These are phyloP conservation scores for Grosmannia huntii DNA, from an alignment of 2,329 filamentous ascomycete species.

Conservation along the genomic window DNA sequence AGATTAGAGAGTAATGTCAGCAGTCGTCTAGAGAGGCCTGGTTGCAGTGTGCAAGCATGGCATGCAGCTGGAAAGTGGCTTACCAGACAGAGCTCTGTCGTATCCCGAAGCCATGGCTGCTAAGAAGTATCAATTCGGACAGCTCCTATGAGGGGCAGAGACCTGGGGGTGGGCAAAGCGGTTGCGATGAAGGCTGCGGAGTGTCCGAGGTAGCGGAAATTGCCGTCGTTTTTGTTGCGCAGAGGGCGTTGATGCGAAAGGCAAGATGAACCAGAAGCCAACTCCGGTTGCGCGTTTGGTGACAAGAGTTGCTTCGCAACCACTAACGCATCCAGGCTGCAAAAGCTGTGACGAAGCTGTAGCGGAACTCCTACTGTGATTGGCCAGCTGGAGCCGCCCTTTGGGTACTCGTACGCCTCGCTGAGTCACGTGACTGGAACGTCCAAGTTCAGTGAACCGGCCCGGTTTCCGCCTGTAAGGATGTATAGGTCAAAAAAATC, in stretches of 20 bases:
- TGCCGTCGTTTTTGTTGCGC: neutral
- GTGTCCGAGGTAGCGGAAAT: neutral
- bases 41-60: neutral
- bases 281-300: slow-evolving; percentile 2
- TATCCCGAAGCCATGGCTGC: slow-evolving; percentile 76
- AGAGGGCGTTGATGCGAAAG: neutral
- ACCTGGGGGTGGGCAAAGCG: neutral
- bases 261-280: neutral
- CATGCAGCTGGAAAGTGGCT: slow-evolving; percentile 18
- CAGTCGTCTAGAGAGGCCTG: slow-evolving; percentile 2
- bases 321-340: slow-evolving; percentile 9
- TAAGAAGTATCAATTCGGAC: neutral
- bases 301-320: neutral
- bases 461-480: neutral
- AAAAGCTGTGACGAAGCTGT: slow-evolving; percentile 15
- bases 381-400: neutral
- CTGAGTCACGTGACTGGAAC: neutral
- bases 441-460: neutral
- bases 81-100: slow-evolving; percentile 97
- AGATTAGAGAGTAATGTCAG: slow-evolving; percentile 27
- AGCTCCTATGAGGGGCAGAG: neutral
- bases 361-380: neutral
- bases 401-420: too few species aligned
- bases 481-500: neutral
- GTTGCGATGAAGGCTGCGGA: neutral